Conservation (phyloP, 2,329 filamentous ascomycete genomes). For the Apiospora pterosperma region DNA sequence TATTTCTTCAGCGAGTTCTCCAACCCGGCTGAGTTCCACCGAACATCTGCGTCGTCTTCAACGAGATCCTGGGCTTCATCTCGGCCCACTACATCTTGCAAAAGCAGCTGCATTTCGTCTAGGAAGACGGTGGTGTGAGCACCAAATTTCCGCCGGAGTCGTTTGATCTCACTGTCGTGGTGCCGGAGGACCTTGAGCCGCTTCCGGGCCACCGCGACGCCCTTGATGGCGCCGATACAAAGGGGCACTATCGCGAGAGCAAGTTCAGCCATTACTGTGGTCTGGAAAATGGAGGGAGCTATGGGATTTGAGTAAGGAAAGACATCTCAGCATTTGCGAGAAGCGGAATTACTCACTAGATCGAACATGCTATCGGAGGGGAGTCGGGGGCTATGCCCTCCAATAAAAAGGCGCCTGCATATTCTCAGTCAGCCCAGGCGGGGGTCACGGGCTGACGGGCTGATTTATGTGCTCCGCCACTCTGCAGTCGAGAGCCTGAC, state of each 20-base stretch:
- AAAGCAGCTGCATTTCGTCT: conserved; percentile 13
- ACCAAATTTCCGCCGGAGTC: conserved; percentile 12
- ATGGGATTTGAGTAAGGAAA: background rate
- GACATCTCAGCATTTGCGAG: background rate
- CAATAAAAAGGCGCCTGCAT: background rate
- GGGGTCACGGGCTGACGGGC: background rate
- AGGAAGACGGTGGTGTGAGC: conserved; percentile 12
- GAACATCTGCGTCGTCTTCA: conserved; percentile 1
- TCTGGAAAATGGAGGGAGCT: background rate
- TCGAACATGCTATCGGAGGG: background rate
- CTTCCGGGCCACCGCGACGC: conserved; percentile 8
- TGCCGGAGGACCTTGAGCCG: conserved; percentile 13
- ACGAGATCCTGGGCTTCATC: conserved; percentile 11
- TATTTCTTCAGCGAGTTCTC: background rate
- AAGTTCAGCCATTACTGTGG: conserved; percentile 12
- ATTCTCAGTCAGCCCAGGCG: background rate
- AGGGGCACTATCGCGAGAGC: conserved; percentile 14
- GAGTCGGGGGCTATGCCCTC: background rate
- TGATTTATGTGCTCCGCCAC: background rate
- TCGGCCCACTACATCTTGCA: conserved; percentile 10
- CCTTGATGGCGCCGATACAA: conserved; percentile 11
- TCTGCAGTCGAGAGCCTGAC: background rate
- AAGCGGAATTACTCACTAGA: background rate
- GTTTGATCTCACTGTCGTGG: conserved; percentile 10
- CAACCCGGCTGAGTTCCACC: conserved; percentile 7